Evolutionary conservation across 2,329 filamentous ascomycete genomes (phyloP), one percentile per base, ranked within the genome.

Genomic region (Diaporthe citrichinensis): DNA sequence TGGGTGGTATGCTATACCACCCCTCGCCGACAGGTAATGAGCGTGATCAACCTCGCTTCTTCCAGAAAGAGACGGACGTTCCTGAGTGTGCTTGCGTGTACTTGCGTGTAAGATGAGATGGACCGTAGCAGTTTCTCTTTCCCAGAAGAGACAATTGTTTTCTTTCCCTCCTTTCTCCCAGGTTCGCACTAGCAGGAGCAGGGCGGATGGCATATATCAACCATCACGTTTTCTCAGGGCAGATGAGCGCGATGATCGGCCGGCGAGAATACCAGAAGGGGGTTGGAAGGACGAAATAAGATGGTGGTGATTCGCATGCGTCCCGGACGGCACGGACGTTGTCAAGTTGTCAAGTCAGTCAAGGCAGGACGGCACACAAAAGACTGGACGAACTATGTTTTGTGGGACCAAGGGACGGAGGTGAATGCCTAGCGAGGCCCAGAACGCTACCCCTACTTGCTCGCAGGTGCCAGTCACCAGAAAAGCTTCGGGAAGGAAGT

Each of bases 1-100:
- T 68, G 46, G 65, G 65, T 68, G 65, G 65, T 68, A 61, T 53
- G 46, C 46, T 53, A 68, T 68, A 68, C 65, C 65, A 68, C 65
- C 65, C 65, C 46, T 68, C 65, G 65, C 34, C 65, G 34, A 14
- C n/a, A 28, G 65, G 46, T 68, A 53, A 39, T 53, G 65, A 68
- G 46, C 46, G 65, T 68, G 65, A 53, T 68, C 65, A 68, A 28
- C 65, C 46, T 53, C 46, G 17, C 0, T 68, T 25, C 31, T 55
- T 25, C 65, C 65, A 28, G 65, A 53, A 68, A 39, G 65, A 68
- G 34, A 68, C 15, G 31, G 31, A 28, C 9, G 0, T 20, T 3
- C 53, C 6, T 17, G 46, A 4, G 14, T 39, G 36, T 61, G 49
- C 14, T 25, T 53, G 46, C 15, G 49, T 55, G 39, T 49, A 15